Conservation (phyloP, 2,329 filamentous ascomycete genomes). For the Tolypocladium guangdongense region DNA sequence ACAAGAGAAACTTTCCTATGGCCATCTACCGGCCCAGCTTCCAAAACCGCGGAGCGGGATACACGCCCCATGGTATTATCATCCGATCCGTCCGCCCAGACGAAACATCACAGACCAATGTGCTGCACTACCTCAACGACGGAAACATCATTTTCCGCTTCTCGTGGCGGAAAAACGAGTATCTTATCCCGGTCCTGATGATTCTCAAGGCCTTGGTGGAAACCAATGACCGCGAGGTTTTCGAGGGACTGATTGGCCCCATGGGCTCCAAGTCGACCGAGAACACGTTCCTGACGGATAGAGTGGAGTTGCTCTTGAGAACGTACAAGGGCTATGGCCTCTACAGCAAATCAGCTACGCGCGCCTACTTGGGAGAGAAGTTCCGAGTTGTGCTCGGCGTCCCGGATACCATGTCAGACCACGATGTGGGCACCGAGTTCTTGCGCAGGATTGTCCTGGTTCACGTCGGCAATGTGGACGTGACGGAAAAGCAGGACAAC, state of each 20-base stretch:
- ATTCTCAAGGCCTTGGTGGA: constrained; percentile 89
- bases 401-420: constrained; percentile 72
- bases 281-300: constrained; percentile 90
- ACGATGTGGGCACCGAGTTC: constrained; percentile 86
- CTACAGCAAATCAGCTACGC: constrained; percentile 70
- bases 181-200: constrained; percentile 93
- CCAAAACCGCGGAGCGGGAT: constrained; percentile 72
- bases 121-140: constrained; percentile 89
- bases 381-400: constrained; percentile 83
- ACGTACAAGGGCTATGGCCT: constrained; percentile 88
- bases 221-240: constrained; percentile 94
- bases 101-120: constrained; percentile 95
- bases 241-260: constrained; percentile 79
- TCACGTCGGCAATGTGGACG: constrained; percentile 76
- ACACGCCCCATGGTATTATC: constrained; percentile 84
- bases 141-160: constrained; percentile 96
- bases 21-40: constrained; percentile 89
- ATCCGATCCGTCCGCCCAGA: constrained; percentile 90
- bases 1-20: constrained; percentile 88
- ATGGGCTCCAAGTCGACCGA: constrained; percentile 65
- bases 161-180: constrained; percentile 96
- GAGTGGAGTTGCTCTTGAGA: constrained; percentile 80
- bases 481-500: constrained; percentile 71
- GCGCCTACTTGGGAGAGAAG: constrained; percentile 79
- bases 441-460: constrained; percentile 82